A percentile compares a stretch with the other conserved stretches of the same genome.
phyloP scores from a whole-genome alignment of 2,329 filamentous ascomycete species.

The Xylaria sp. region DNA sequence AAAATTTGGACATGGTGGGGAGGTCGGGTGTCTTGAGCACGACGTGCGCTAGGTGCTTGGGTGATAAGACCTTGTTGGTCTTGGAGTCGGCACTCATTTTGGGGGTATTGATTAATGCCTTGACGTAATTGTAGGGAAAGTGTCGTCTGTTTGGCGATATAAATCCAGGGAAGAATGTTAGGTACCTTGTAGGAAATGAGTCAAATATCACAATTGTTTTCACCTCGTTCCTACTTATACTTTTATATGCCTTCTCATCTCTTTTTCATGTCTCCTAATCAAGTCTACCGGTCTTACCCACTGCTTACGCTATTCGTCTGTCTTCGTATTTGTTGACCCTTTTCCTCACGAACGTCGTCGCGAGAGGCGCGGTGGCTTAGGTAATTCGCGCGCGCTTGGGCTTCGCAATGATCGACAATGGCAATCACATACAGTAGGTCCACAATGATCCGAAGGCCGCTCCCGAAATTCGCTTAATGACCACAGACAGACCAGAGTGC shows the following conservation, averaged over 20 bases:
- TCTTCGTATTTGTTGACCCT: not conserved
- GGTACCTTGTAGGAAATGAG: no score
- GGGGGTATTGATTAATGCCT: no score
- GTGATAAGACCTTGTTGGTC: slow-evolving; percentile 34
- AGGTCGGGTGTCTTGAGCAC: slow-evolving; percentile 38
- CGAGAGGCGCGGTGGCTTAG: slow-evolving; percentile 3
- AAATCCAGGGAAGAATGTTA: no score
- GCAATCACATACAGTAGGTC: not conserved
- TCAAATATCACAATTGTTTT: no score
- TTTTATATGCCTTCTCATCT: no score
- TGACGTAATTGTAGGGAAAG: no score
- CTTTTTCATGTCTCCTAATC: no score
- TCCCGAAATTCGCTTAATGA: not conserved
- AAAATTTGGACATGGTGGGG: slow-evolving; percentile 44
- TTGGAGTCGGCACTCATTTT: slow-evolving; percentile 29
- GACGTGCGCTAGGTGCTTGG: slow-evolving; percentile 34
- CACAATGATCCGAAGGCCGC: slow-evolving; percentile 1
- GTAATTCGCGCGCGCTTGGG: slow-evolving; percentile 22
- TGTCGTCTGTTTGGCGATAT: no score
- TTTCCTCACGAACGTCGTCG: not conserved
- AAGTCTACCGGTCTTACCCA: no score
- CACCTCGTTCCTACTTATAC: no score
- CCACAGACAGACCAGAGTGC: not conserved
- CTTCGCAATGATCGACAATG: not conserved
- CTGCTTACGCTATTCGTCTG: no score